These are phyloP conservation scores for Fusarium sp. DNA, from an alignment of 2,329 filamentous ascomycete genomes.

Conservation along the genomic window DNA sequence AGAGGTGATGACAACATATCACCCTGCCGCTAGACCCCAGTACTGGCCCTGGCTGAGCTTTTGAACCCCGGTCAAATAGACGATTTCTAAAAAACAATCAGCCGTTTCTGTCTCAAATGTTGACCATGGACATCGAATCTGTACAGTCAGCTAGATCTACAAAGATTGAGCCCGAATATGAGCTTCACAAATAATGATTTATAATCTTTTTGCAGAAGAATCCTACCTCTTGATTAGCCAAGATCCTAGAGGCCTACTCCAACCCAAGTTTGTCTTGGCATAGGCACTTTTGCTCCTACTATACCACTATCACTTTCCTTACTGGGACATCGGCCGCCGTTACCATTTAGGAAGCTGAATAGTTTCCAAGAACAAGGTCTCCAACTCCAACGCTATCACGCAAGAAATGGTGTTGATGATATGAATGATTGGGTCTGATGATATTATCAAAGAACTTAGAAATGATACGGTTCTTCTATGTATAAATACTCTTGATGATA, in stretches of 20 bases:
- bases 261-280: slow-evolving; percentile 30
- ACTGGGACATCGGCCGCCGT: slow-evolving; percentile 41
- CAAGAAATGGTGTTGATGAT: slow-evolving; percentile 38
- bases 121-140: background rate
- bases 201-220: slow-evolving; percentile 13
- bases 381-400: slow-evolving; percentile 31
- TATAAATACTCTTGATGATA: slow-evolving; percentile 38
- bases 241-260: slow-evolving; percentile 21
- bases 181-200: too few relatives aligned
- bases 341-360: slow-evolving; percentile 46
- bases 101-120: background rate
- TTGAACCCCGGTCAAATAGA: background rate
- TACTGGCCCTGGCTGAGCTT: background rate
- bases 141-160: background rate
- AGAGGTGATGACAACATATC: slow-evolving; percentile 19
- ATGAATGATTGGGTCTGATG: slow-evolving; percentile 16
- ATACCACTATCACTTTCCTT: slow-evolving; percentile 45
- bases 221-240: slow-evolving; percentile 13
- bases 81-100: slow-evolving; percentile 7
- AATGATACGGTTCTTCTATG: background rate
- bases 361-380: slow-evolving; percentile 8
- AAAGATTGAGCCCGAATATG: background rate
- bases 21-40: slow-evolving; percentile 10
- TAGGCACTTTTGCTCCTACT: slow-evolving; percentile 36
- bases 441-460: background rate